Evolutionary conservation across 805 yeast genomes (phyloP), one percentile per base, ranked within the genome.

Genomic region (Candida michaelii): DNA sequence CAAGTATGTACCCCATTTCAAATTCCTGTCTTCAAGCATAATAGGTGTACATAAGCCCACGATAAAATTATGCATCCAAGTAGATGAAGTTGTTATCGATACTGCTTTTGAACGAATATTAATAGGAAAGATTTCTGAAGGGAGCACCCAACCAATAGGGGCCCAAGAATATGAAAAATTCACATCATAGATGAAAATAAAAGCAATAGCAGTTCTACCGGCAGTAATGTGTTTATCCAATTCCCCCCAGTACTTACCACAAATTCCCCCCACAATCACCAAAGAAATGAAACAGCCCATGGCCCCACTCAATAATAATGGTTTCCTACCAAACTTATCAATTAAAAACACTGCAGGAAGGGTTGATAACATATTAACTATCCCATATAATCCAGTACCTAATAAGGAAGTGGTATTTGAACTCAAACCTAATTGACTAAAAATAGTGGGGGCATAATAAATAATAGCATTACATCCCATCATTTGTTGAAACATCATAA

Each of bases 101-200:
- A 65, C 54, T 43, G 66, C 70, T 19, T 55, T 60, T 24, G 69
- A 56, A 61, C 71, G 63, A 38, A 65, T 63, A 50, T 66, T 60
- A 55, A 65, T 52, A n/a, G 71, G 67, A 62, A 61, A 59, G 36
- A 65, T 59, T 54, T 65, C 71, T 21, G 71, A 63, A 24, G 69
- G 69, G 50, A 56, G 59, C 35, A 65, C 56, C 71, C 71, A 65
- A 36, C 69, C 69, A 53, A 64, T 57, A 36, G 69, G 69, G 14
- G 52, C 58, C 63, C 59, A 54, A 54, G 62, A 45, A 61, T 62
- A 48, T 18, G 49, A 46, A 51, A 63, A 62, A 5, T 60, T 63
- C 23, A 65, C 62, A 54, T 61, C 63, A 39, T 59, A 60, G 18
- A 54, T 44, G 42, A 52, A 56, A 42, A 63, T 48, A 58, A 64